A percentile compares a stretch with the other conserved stretches of the same genome.
Conservation (phyloP, 2,329 filamentous ascomycete species). For the Pseudogymnoascus sp. region DNA sequence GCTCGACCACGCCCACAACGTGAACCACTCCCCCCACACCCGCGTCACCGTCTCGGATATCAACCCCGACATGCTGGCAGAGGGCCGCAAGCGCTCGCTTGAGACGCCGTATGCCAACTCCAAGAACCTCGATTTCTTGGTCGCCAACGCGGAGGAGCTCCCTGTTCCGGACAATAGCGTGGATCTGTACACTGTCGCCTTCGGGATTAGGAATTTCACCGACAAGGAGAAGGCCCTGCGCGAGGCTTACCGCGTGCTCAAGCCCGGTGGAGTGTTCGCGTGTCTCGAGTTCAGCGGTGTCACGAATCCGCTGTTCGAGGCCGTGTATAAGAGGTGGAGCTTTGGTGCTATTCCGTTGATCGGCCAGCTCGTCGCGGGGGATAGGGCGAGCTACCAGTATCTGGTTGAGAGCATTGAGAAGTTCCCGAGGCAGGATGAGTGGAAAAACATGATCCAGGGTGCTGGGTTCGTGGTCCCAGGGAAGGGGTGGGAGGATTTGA, state of each 20-base stretch:
- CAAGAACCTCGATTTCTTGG: slow-evolving; percentile 64
- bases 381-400: slow-evolving; percentile 96
- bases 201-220: slow-evolving; percentile 95
- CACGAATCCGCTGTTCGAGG: slow-evolving; percentile 69
- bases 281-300: slow-evolving; percentile 90
- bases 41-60: slow-evolving; percentile 92
- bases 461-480: slow-evolving; percentile 84
- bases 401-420: slow-evolving; percentile 94
- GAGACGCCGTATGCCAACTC: slow-evolving; percentile 48
- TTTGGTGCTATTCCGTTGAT: slow-evolving; percentile 92
- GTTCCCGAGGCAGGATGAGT: slow-evolving; percentile 82
- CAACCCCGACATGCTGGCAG: slow-evolving; percentile 88
- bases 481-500: slow-evolving; percentile 81
- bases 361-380: slow-evolving; percentile 87
- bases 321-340: slow-evolving; percentile 90
- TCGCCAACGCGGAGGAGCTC: slow-evolving; percentile 83
- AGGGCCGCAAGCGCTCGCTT: slow-evolving; percentile 73
- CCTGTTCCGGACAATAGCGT: slow-evolving; percentile 63
- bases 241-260: slow-evolving; percentile 82
- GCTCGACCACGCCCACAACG: slow-evolving; percentile 75
- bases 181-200: slow-evolving; percentile 95
- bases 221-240: slow-evolving; percentile 76
- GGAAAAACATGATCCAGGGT: slow-evolving; percentile 72
- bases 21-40: slow-evolving; percentile 74
- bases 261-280: slow-evolving; percentile 91